phyloP scores from a whole-genome alignment of 192 early-diverging fungal genomes.

The Cladochytrium replicatum region DNA sequence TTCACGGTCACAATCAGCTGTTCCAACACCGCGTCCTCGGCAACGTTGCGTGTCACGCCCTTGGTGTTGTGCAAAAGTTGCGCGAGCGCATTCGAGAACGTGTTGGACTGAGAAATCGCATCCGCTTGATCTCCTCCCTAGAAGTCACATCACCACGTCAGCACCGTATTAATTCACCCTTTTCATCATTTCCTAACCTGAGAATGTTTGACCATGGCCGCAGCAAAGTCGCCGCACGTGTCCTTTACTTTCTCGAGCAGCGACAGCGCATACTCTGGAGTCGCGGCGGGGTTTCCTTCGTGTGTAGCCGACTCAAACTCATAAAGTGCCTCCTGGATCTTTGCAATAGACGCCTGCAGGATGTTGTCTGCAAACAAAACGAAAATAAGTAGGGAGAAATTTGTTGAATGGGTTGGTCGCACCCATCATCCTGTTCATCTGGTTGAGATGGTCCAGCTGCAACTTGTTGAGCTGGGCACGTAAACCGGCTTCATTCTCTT shows the following conservation, averaged over 20 bases:
- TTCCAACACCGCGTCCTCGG: constrained; percentile 71
- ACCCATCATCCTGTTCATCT: constrained; percentile 32
- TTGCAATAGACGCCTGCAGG: constrained; percentile 73
- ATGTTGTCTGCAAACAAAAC: constrained; percentile 57
- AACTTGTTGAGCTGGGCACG: constrained; percentile 49
- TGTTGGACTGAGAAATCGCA: constrained; percentile 70
- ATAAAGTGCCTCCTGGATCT: constrained; percentile 83
- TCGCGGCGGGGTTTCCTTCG: constrained; percentile 76
- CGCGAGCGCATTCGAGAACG: constrained; percentile 68
- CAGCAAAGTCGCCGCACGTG: constrained; percentile 33
- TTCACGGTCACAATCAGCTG: constrained; percentile 62
- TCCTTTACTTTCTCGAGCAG: constrained; percentile 74
- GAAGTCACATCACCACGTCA: neutral
- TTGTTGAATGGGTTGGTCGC: constrained; percentile 30
- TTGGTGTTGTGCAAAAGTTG: constrained; percentile 83
- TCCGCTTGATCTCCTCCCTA: constrained; percentile 72
- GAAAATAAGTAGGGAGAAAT: constrained; percentile 30
- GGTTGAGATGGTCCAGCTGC: constrained; percentile 34
- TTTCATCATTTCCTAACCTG: constrained; percentile 20
- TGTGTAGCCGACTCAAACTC: constrained; percentile 72
- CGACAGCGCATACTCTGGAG: constrained; percentile 83
- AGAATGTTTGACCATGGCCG: constrained; percentile 34
- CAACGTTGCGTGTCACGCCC: constrained; percentile 73
- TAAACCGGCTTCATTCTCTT: constrained; percentile 18
- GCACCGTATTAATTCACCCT: constrained; percentile 4